Percentiles rank a stretch among this genome's conserved stretches.
Evolutionary conservation across 345 rosid genomes (phyloP).

Genomic region (Camelina neglecta): DNA sequence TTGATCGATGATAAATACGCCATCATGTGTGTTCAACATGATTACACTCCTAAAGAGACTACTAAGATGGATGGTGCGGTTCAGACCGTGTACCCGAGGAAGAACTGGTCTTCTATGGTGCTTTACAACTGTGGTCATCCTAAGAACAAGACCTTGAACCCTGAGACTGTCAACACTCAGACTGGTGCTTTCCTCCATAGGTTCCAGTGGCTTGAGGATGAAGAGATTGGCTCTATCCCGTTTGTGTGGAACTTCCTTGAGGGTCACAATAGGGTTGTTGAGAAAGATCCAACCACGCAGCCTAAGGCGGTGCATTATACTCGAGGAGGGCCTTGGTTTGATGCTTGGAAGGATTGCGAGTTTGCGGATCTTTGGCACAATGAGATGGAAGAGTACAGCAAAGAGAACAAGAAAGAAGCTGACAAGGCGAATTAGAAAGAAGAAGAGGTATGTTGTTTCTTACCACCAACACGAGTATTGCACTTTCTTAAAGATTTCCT

Average conservation of each 20-base stretch:
- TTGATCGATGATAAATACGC: slow-evolving; percentile 88
- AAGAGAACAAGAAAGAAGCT: slow-evolving; percentile 40
- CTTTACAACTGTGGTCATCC: slow-evolving; percentile 92
- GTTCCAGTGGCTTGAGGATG: slow-evolving; percentile 95
- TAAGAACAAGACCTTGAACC: slow-evolving; percentile 73
- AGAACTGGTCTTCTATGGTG: slow-evolving; percentile 99
- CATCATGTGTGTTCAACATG: slow-evolving; percentile 94
- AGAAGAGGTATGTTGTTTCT: slow-evolving; percentile 21
- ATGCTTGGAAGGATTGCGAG: slow-evolving; percentile 90
- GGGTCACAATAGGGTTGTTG: slow-evolving; percentile 82
- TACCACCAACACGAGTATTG: not conserved
- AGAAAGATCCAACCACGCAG: slow-evolving; percentile 59
- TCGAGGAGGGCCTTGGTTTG: slow-evolving; percentile 98
- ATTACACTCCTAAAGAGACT: slow-evolving; percentile 86
- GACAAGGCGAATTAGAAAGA: slow-evolving; percentile 21
- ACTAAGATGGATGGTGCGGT: slow-evolving; percentile 98
- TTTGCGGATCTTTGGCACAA: slow-evolving; percentile 90
- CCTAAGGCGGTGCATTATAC: slow-evolving; percentile 94
- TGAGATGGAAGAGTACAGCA: slow-evolving; percentile 68
- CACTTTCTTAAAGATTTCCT: not conserved
- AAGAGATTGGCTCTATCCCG: slow-evolving; percentile 84
- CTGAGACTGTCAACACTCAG: slow-evolving; percentile 72
- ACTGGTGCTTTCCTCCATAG: slow-evolving; percentile 91
- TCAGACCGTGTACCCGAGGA: slow-evolving; percentile 92
- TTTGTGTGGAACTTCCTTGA: slow-evolving; percentile 96